Conservation (phyloP, 2,329 filamentous ascomycete genomes). For the Aspergillus floridensis region DNA sequence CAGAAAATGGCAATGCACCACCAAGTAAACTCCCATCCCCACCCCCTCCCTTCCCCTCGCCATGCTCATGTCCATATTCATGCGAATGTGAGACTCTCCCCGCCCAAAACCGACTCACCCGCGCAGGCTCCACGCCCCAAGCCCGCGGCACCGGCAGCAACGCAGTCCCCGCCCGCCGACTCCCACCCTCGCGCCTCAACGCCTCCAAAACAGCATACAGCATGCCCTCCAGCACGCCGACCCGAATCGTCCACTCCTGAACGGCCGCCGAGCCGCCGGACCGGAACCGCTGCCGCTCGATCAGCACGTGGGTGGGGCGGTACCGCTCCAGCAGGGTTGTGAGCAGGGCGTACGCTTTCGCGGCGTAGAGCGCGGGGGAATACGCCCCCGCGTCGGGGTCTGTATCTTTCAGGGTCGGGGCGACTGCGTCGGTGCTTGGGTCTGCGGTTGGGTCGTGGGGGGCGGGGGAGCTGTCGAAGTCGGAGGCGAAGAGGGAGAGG, state of each 20-base stretch:
- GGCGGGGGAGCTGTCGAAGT: constrained; percentile 7
- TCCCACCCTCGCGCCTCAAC: constrained; percentile 39
- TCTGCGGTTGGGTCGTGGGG: neutral
- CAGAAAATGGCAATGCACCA: constrained; percentile 26
- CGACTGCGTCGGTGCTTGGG: neutral
- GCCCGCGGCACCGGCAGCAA: neutral
- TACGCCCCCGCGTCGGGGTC: constrained; percentile 38
- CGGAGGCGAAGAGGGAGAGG: constrained; percentile 35
- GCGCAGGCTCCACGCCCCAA: constrained; percentile 15
- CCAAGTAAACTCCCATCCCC: constrained; percentile 8
- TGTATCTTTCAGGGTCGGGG: neutral
- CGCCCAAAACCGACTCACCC: constrained; percentile 35
- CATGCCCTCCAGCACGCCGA: constrained; percentile 81
- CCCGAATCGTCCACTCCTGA: constrained; percentile 77
- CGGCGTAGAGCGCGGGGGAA: constrained; percentile 54
- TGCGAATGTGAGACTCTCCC: constrained; percentile 33
- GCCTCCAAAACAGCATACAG: constrained; percentile 67
- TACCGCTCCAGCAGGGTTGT: constrained; percentile 49
- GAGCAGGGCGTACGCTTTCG: constrained; percentile 56
- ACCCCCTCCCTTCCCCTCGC: too few relatives aligned
- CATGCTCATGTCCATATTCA: neutral
- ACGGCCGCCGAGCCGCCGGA: constrained; percentile 63
- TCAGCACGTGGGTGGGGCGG: constrained; percentile 66
- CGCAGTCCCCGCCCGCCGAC: neutral
- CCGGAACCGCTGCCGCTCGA: constrained; percentile 65